A percentile compares a stretch with the other conserved stretches of the same genome.
Evolutionary conservation across 2,329 filamentous ascomycete species (phyloP).

Genomic region (Aureobasidium pullulans): DNA sequence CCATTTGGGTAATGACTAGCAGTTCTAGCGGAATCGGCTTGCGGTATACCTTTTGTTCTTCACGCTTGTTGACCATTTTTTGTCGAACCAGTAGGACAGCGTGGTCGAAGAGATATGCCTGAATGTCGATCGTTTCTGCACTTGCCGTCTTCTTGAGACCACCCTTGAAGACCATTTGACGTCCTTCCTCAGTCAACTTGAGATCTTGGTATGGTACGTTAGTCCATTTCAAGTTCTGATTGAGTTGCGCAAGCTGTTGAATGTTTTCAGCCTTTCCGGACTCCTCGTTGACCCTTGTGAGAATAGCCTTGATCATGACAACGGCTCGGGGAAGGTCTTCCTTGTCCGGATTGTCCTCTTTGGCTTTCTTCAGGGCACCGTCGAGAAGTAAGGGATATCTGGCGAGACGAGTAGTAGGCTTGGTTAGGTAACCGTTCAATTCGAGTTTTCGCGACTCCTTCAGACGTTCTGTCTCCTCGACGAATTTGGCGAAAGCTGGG

Average conservation of each 20-base stretch:
- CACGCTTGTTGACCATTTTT: constrained; percentile 85
- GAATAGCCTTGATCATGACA: constrained; percentile 74
- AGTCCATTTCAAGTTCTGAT: constrained; percentile 84
- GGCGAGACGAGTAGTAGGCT: constrained; percentile 90
- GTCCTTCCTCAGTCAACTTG: constrained; percentile 86
- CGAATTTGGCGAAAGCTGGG: constrained; percentile 76
- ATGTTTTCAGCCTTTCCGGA: constrained; percentile 96
- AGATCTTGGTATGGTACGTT: constrained; percentile 87
- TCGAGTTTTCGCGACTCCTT: constrained; percentile 97
- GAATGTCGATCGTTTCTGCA: constrained; percentile 74
- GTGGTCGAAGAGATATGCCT: constrained; percentile 93
- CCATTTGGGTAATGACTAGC: constrained; percentile 92
- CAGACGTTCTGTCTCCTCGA: constrained; percentile 90
- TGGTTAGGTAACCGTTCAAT: constrained; percentile 94
- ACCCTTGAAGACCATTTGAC: constrained; percentile 90
- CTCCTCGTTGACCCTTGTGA: constrained; percentile 85
- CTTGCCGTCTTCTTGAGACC: constrained; percentile 87
- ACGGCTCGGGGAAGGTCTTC: constrained; percentile 88
- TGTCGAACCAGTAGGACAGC: constrained; percentile 84
- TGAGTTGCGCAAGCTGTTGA: constrained; percentile 87
- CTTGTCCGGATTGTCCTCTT: constrained; percentile 81
- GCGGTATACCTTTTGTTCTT: constrained; percentile 91
- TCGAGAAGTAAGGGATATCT: constrained; percentile 89
- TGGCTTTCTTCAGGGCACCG: constrained; percentile 84
- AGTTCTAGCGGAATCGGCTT: constrained; percentile 93